Base-by-base conservation (phyloP, 2,329 filamentous ascomycete genomes). In the Monosporascus cannonballus region DNA sequence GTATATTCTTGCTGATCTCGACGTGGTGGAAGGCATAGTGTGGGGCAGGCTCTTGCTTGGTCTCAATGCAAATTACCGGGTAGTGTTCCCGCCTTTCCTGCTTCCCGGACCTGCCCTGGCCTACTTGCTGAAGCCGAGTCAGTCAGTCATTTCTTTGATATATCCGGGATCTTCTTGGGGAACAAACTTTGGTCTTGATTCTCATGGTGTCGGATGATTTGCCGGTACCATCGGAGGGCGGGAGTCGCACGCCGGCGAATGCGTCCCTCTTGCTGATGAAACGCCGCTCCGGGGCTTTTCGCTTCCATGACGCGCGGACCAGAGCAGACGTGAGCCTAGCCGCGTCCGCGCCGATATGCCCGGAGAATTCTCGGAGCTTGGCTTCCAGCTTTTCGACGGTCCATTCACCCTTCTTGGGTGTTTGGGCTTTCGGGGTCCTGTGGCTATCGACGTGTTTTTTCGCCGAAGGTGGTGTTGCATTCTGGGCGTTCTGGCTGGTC, bases 1-100 rank as follows among this genome's bases (percentile, higher is more conserved):
- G 70, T 37, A 84, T 76, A 52, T 83, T 84, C 62, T 79, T 81
- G 61, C 71, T 73, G 49, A 84, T 81, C 61, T 82, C 77, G 38
- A 83, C 77, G 54, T 83, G 79, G 58, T 84, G 81, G 57, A 82
- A 83, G 30, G 76, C 71, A 60, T 84, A 84, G 25, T 69, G 69
- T n/a, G 81, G 81, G 8, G 82, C 80, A n/a, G 74, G 71, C 20
- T 76, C 71, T 56, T 72, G 74, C 51, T 76, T 70, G 2, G 78
- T 76, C 57, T 76, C 76, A 56, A 81, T 73, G 58, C 73, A 69
- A n/a, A 71, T 61, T 4, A 77, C 71, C 3, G 63, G 58, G 54
- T 74, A 73, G 24, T 71, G 67, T 52, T 75, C 72, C 51, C 70
- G 69, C 51, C 72, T 72, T 51, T 77, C 75, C 58, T 71, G 72